A percentile compares a stretch with the other conserved stretches of the same genome.
Evolutionary conservation across 371 early-diverging fungal species (phyloP).

Genomic region (Encephalitozoon cuniculi): DNA sequence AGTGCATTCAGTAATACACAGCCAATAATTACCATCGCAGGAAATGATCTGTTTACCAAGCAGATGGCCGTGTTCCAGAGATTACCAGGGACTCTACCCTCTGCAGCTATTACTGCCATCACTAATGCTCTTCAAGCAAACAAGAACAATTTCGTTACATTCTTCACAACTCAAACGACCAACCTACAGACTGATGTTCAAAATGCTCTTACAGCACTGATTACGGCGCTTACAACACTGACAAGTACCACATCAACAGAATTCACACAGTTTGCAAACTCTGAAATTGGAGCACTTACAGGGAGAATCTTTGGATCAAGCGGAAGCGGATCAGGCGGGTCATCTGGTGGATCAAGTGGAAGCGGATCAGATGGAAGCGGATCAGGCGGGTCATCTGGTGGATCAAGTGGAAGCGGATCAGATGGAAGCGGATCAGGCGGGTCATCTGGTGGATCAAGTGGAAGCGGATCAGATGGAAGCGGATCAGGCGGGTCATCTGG

Average conservation of each 20-base stretch:
- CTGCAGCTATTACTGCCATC: neutral
- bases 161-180: neutral
- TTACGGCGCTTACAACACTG: neutral
- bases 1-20: neutral
- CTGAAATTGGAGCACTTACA: neutral
- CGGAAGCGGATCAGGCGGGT: too few relatives aligned
- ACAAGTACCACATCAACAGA: neutral
- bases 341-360: too few relatives aligned
- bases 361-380: too few relatives aligned
- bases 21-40: neutral
- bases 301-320: neutral
- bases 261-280: neutral
- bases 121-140: neutral
- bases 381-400: too few relatives aligned
- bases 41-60: neutral
- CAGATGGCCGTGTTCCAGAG: constrained; percentile 1
- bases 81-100: neutral
- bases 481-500: too few relatives aligned
- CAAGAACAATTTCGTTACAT: neutral
- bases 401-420: too few relatives aligned
- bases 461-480: too few relatives aligned
- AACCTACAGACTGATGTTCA: neutral
- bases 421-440: too few relatives aligned
- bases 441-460: too few relatives aligned
- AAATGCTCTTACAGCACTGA: neutral